Conservation (phyloP, 352 stramenopile genomes). For the Pythium scleroteichum region DNA sequence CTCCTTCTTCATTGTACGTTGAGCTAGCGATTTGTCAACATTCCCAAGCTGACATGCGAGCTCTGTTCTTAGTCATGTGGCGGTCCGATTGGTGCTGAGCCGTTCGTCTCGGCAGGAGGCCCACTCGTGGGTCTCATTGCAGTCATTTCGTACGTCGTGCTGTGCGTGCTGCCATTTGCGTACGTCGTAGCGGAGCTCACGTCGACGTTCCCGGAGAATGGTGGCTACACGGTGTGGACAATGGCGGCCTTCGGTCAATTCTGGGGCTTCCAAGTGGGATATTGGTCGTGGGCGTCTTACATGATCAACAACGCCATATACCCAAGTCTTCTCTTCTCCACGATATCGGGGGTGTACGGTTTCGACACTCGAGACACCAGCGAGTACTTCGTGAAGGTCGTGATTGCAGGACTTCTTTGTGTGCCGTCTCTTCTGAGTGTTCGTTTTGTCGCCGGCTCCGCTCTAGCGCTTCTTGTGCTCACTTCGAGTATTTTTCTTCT, state of each 20-base stretch:
- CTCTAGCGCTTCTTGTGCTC: constrained; percentile 28
- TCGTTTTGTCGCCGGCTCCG: constrained; percentile 28
- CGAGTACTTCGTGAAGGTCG: constrained; percentile 39
- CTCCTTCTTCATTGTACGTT: constrained; percentile 30
- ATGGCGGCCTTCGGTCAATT: constrained; percentile 75
- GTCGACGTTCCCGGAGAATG: too few relatives aligned
- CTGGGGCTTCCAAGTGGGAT: constrained; percentile 85
- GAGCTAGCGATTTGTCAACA: neutral
- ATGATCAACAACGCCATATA: constrained; percentile 40
- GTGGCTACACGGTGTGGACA: constrained; percentile 47
- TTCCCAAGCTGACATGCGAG: neutral
- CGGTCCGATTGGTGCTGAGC: constrained; percentile 31
- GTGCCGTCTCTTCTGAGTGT: constrained; percentile 44
- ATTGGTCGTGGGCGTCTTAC: constrained; percentile 56
- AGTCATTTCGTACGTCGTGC: constrained; percentile 72
- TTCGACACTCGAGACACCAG: constrained; percentile 25
- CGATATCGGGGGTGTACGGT: constrained; percentile 29
- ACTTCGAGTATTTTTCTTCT: constrained; percentile 36
- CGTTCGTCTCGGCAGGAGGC: constrained; percentile 29
- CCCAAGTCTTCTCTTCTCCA: constrained; percentile 43
- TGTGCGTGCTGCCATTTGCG: constrained; percentile 85
- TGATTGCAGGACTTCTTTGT: constrained; percentile 34
- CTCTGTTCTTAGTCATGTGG: constrained; percentile 23
- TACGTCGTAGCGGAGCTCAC: constrained; percentile 44
- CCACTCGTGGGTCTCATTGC: constrained; percentile 60